These are phyloP conservation scores for Pseudomonodictys pantanalensis DNA, from an alignment of 495 filamentous ascomycete species.

Conservation along the genomic window DNA sequence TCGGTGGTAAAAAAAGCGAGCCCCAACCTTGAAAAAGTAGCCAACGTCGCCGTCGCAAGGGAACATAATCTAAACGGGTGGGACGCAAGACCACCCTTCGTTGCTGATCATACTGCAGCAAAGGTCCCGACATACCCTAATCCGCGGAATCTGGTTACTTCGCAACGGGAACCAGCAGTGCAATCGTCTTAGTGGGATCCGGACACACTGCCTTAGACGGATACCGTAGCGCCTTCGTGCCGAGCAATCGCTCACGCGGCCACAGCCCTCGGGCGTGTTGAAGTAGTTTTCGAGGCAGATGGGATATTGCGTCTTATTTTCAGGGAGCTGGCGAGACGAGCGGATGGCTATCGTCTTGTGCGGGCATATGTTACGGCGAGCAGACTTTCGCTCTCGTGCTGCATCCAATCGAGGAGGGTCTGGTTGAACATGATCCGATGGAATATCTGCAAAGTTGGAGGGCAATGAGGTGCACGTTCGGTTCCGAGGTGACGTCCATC, in stretches of 20 bases:
- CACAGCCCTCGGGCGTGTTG: background rate
- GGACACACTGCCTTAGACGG: background rate
- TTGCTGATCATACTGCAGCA: background rate
- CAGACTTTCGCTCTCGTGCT: too few relatives aligned
- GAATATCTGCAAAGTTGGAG: too few relatives aligned
- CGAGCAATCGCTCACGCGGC: constrained; percentile 7
- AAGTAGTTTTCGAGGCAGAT: constrained; percentile 19
- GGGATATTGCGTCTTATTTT: background rate
- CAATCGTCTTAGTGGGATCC: background rate
- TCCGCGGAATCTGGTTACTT: background rate
- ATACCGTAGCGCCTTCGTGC: background rate
- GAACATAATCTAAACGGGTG: background rate
- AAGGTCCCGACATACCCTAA: background rate
- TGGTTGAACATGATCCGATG: background rate
- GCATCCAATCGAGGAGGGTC: background rate
- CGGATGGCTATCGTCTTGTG: constrained; percentile 1
- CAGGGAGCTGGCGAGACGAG: background rate
- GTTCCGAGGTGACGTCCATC: too few relatives aligned
- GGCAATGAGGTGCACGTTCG: too few relatives aligned
- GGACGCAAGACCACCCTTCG: background rate
- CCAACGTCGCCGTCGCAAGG: background rate
- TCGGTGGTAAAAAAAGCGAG: background rate
- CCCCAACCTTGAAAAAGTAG: background rate
- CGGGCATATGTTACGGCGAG: background rate
- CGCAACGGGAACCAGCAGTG: background rate